Conservation (phyloP, 2,329 filamentous ascomycete genomes). For the Gremmenia infestans region DNA sequence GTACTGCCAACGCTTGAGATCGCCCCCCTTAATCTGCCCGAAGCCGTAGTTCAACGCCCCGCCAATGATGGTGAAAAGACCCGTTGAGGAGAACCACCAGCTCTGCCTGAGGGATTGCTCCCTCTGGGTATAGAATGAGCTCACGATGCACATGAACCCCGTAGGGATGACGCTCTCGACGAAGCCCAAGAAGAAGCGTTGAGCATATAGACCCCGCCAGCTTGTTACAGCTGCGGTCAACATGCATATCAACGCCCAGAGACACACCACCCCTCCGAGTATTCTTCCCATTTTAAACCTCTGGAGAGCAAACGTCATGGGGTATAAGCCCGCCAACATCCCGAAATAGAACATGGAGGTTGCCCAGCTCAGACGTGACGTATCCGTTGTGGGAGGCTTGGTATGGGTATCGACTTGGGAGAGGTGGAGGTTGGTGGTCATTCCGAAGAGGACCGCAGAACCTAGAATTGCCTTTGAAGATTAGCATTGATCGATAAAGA, state of each 20-base stretch:
- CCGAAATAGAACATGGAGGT: constrained; percentile 78
- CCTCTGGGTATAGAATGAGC: constrained; percentile 57
- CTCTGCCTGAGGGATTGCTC: constrained; percentile 62
- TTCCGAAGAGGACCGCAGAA: constrained; percentile 67
- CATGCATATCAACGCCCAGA: constrained; percentile 66
- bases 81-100: constrained; percentile 59
- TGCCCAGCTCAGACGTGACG: constrained; percentile 67
- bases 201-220: constrained; percentile 58
- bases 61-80: constrained; percentile 55
- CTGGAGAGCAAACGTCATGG: constrained; percentile 67
- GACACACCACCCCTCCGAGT: constrained; percentile 56
- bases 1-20: constrained; percentile 61
- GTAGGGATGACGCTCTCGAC: constrained; percentile 62
- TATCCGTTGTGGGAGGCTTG: constrained; percentile 54
- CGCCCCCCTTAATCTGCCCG: constrained; percentile 52
- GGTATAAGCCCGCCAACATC: constrained; percentile 69
- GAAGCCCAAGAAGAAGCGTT: constrained; percentile 60
- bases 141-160: constrained; percentile 60
- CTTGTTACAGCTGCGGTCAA: constrained; percentile 61
- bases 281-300: constrained; percentile 61
- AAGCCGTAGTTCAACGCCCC: constrained; percentile 63
- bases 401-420: constrained; percentile 45
- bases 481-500: neutral
- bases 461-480: constrained; percentile 60
- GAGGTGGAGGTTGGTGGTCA: constrained; percentile 64